Evolutionary conservation across 495 filamentous ascomycete genomes (phyloP), one percentile per base, ranked within the genome.

Genomic region (Aspergillus leporis): DNA sequence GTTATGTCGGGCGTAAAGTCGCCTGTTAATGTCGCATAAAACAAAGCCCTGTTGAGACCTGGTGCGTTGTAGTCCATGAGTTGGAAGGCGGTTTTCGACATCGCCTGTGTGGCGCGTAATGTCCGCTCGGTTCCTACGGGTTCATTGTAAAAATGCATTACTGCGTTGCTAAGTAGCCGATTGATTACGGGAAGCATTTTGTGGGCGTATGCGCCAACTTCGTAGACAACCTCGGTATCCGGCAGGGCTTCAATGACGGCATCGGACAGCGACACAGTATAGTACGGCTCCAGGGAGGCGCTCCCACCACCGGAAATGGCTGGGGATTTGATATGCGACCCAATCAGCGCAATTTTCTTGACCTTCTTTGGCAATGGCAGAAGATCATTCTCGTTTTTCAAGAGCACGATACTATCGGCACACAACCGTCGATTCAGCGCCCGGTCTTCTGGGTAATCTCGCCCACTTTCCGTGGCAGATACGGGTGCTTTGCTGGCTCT

Each of bases 241-340:
- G 74, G 73, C 45, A 85, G 73, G 31, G 77, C 64, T 56, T 82
- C 81, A 18, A 78, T 80, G 19, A 88, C 81, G 18, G 84, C 86
- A 36, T 88, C 84, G 62, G 80, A 87, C 12, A 85, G 81, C 2
- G 84, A 84, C 19, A 86, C 75, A 28, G 79, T 83, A 67, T 92
- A 91, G 67, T 92, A 91, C 19, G 89, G 87, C 59, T 87, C 85
- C 28, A 93, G 76, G 51, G 83, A 85, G 14, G 90, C 88, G 66
- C 86, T 90, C n/a, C 90, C 88, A 53, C 90, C 90, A 34, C 90
- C 90, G 23, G 85, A 84, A 28, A 84, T 84, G 49, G 88, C 87
- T 0, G 90, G 85, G 55, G 81, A 73, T 63, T 89, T 89, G 30
- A 86, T 78, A 66, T 91, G 90, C 5, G 89, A 87, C n/a, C 89